Base-by-base conservation (phyloP, 2,329 filamentous ascomycete species). In the Penicillium sp. region DNA sequence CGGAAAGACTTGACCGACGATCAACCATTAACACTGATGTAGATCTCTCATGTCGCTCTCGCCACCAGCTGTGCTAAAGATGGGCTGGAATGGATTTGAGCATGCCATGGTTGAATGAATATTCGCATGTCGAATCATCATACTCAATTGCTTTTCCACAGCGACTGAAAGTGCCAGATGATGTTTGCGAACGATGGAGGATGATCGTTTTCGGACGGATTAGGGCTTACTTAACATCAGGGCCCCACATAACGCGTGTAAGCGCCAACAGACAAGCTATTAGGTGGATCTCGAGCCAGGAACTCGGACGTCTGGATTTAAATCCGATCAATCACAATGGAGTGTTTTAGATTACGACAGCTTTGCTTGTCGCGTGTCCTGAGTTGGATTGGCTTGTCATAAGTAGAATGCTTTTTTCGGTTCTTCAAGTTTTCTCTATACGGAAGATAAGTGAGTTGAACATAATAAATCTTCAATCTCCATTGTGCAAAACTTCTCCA, bases 241-340 rank as follows among this genome's bases (percentile, higher is more conserved):
- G 31, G 14, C 3, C 46, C 47, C 46, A 18, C 25, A 27, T 9
- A 46, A 50, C 47, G 47, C 47, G 47, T 40, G 47, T 46, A 36
- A 42, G 27, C 25, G 16, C 2, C 16, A 27, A 12, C 3, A 45
- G 43, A 46, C 43, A 46, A 46, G 43, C 43, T 18, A 46, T 41
- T 33, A 8, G 12, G 39, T 19, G 29, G 28, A 14, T 33, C 28
- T 5, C 13, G 14, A 31, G 36, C 37, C 35, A 25, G 39, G 33
- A 43, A 31, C 33, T 18, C n/a, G 3, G 46, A 36, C 39, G 13
- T 42, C 19, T 48, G 40, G 35, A 33, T 16, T 25, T n/a, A 44
- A 4, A 43, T 43, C 18, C 22, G 27, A 42, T 42, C n/a, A 25
- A 14, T 18, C 7, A 19, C 11, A 16, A 30, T 4, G 3, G n/a